Conservation (phyloP, 805 yeast genomes). For the Monosporozyma aquatica region DNA sequence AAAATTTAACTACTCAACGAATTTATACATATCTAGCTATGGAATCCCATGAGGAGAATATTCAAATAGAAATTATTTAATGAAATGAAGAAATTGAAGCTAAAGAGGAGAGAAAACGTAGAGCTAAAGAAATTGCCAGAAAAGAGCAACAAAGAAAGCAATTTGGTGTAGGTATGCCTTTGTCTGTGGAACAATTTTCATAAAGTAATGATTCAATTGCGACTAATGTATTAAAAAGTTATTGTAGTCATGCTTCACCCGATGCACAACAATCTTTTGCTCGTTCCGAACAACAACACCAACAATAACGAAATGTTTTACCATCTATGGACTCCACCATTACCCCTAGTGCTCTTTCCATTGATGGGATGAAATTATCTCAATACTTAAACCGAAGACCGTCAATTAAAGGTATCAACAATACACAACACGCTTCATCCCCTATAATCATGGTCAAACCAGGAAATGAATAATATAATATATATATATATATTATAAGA, state of each 20-base stretch:
- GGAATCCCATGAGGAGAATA: conserved; percentile 98
- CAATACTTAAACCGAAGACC: neutral
- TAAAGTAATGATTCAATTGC: conserved; percentile 28
- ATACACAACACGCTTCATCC: too few relatives aligned
- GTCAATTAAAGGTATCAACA: too few relatives aligned
- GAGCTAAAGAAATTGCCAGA: conserved; percentile 83
- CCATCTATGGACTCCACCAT: neutral
- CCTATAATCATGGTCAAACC: too few relatives aligned
- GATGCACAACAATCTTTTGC: conserved; percentile 32
- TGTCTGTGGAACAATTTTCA: conserved; percentile 16
- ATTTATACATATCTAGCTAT: conserved; percentile 84
- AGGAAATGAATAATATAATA: too few relatives aligned
- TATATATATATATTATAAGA: too few relatives aligned
- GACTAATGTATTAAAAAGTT: conserved; percentile 32
- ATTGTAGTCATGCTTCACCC: conserved; percentile 31
- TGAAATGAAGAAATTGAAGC: conserved; percentile 96
- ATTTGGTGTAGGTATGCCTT: conserved; percentile 20
- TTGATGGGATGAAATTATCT: conserved; percentile 23
- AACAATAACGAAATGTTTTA: conserved; percentile 11
- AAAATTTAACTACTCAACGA: conserved; percentile 72
- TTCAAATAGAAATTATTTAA: conserved; percentile 95
- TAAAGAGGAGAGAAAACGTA: conserved; percentile 90
- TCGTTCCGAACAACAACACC: conserved; percentile 12
- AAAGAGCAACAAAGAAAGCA: conserved; percentile 43
- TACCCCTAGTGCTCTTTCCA: too few relatives aligned